Evolutionary conservation across 306 rosid genomes (phyloP).

Genomic region (Cucumis hystrix): DNA sequence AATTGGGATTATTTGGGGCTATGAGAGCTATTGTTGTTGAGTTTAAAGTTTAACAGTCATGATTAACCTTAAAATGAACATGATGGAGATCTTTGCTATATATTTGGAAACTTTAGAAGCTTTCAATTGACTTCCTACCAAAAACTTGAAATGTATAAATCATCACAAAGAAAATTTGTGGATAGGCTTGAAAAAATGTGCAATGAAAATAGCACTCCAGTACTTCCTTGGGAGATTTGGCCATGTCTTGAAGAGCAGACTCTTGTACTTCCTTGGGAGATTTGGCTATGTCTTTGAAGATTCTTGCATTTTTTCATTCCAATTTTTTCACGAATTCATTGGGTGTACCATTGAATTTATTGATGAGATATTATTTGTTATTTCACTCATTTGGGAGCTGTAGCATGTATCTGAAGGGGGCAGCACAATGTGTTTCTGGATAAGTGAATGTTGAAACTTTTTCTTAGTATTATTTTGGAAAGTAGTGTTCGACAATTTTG

Average conservation of each 20-base stretch:
- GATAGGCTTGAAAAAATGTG: background rate
- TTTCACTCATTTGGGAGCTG: background rate
- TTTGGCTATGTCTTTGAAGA: too few relatives aligned
- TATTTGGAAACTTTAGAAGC: background rate
- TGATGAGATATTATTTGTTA: background rate
- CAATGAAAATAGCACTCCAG: background rate
- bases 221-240: too few relatives aligned
- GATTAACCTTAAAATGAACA: background rate
- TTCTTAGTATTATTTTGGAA: background rate
- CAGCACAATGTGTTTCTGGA: background rate
- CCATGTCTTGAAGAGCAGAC: too few relatives aligned
- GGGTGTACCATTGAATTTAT: background rate
- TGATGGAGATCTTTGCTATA: background rate
- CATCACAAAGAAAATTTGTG: background rate
- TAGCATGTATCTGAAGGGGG: background rate
- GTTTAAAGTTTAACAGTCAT: background rate
- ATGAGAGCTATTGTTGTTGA: background rate
- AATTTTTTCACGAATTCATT: background rate
- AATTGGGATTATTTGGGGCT: background rate
- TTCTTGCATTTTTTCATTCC: too few relatives aligned
- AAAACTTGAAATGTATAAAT: background rate
- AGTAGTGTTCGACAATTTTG: background rate
- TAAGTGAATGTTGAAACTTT: background rate
- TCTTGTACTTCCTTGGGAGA: too few relatives aligned
- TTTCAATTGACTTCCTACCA: background rate